Evolutionary conservation across 2,329 filamentous ascomycete species (phyloP).

Genomic region (Myotisia sp.): DNA sequence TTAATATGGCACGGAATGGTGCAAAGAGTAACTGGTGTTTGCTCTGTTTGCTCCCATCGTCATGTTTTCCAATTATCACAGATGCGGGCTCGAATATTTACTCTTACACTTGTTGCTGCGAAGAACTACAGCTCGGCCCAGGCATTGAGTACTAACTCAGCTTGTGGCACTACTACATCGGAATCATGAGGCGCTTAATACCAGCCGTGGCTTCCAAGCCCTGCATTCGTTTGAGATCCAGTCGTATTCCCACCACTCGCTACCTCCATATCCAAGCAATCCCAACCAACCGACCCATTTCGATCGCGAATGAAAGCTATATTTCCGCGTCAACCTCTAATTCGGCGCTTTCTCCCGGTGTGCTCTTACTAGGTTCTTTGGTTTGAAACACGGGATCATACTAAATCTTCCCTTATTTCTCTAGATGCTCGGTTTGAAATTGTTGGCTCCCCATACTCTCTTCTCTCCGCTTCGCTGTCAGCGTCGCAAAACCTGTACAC

Average conservation of each 20-base stretch:
- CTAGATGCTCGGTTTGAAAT: constrained; percentile 91
- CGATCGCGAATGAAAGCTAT: constrained; percentile 23
- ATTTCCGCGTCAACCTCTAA: constrained; percentile 24
- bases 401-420: no score
- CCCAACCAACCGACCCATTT: constrained; percentile 24
- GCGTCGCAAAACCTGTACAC: constrained; percentile 91
- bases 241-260: constrained; percentile 13
- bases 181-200: constrained; percentile 24
- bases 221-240: constrained; percentile 14
- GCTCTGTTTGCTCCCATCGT: constrained; percentile 9
- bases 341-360: constrained; percentile 31
- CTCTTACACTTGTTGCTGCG: no score
- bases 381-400: not conserved
- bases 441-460: constrained; percentile 76
- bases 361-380: constrained; percentile 5
- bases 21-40: no score
- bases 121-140: no score
- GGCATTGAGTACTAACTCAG: constrained; percentile 5
- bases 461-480: constrained; percentile 83
- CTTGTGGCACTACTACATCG: constrained; percentile 7
- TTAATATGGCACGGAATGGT: no score
- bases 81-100: no score
- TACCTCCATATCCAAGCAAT: constrained; percentile 33
- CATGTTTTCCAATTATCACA: constrained; percentile 5
- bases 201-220: constrained; percentile 21